These are phyloP conservation scores for Hypocrella siamensis DNA, from an alignment of 2,329 filamentous ascomycete species.

Conservation along the genomic window DNA sequence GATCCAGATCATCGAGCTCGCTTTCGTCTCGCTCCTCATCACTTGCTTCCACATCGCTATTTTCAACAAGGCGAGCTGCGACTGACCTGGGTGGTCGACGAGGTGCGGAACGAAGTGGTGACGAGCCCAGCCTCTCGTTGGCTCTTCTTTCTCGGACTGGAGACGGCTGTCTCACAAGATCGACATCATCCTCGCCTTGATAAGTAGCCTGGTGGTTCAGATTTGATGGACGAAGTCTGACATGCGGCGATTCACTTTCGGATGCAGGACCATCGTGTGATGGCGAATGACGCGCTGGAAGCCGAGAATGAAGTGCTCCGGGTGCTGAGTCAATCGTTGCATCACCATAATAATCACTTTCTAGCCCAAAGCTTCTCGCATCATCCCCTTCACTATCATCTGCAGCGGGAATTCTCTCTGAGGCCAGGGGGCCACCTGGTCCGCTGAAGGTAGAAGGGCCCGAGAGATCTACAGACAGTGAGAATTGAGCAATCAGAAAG, in stretches of 20 bases:
- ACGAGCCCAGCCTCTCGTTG: slow-evolving; percentile 1
- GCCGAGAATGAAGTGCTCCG: slow-evolving; percentile 2
- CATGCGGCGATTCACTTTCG: not conserved
- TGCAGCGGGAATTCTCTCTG: slow-evolving; percentile 1
- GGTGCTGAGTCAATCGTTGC: slow-evolving; percentile 19
- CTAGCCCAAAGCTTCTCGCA: slow-evolving; percentile 18
- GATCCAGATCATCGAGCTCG: not conserved
- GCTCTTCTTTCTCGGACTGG: not conserved
- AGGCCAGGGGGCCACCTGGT: not conserved
- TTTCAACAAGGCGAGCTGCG: no score
- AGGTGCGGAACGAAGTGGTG: slow-evolving; percentile 2
- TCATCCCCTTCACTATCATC: slow-evolving; percentile 15
- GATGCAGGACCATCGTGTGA: not conserved
- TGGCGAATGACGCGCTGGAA: slow-evolving; percentile 1
- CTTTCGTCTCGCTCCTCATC: not conserved
- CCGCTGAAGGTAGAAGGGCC: not conserved
- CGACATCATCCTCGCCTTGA: slow-evolving; percentile 1
- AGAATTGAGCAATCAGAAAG: not conserved
- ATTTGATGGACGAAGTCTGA: not conserved
- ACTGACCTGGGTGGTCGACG: slow-evolving; percentile 1
- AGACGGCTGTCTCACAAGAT: slow-evolving; percentile 1
- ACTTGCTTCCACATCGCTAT: not conserved
- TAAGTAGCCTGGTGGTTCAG: not conserved
- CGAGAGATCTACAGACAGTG: slow-evolving; percentile 3
- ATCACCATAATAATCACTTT: slow-evolving; percentile 19